Conservation (phyloP, 345 rosid species). For the Alliaria petiolata region DNA sequence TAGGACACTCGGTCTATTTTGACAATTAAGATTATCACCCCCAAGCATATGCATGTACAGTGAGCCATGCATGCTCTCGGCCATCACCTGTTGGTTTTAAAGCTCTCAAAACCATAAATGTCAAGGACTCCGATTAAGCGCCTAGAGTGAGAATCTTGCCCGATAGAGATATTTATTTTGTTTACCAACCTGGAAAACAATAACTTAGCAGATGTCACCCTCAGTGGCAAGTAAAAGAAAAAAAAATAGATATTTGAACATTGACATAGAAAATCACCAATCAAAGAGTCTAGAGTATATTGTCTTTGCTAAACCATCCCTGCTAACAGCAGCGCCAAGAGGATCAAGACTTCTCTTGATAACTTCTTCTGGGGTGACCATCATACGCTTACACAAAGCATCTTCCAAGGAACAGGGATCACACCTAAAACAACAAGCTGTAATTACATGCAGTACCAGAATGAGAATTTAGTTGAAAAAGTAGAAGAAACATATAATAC, state of each 20-base stretch:
- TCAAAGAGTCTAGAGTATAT: conserved; percentile 82
- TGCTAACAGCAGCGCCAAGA: conserved; percentile 60
- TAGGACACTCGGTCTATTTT: neutral
- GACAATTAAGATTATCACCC: neutral
- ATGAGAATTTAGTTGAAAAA: conserved; percentile 6
- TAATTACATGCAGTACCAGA: conserved; percentile 1
- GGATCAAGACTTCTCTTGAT: conserved; percentile 83
- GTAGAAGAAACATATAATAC: conserved; percentile 34
- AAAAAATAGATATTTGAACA: no score
- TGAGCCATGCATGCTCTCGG: neutral
- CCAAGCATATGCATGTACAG: neutral
- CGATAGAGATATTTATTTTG: conserved; percentile 67
- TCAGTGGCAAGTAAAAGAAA: neutral
- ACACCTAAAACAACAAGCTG: conserved; percentile 53
- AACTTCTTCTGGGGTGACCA: conserved; percentile 83
- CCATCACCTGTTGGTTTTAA: conserved; percentile 69
- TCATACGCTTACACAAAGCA: conserved; percentile 74
- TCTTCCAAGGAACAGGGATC: conserved; percentile 59
- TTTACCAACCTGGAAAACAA: conserved; percentile 67
- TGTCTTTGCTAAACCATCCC: conserved; percentile 94
- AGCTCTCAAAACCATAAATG: conserved; percentile 95
- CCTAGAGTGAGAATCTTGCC: conserved; percentile 67
- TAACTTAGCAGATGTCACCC: neutral
- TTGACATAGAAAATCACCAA: conserved; percentile 47
- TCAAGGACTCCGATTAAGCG: conserved; percentile 82